Base-by-base conservation (phyloP, 768 basidiomycete species). In the Omphalotus guepiniiformis region DNA sequence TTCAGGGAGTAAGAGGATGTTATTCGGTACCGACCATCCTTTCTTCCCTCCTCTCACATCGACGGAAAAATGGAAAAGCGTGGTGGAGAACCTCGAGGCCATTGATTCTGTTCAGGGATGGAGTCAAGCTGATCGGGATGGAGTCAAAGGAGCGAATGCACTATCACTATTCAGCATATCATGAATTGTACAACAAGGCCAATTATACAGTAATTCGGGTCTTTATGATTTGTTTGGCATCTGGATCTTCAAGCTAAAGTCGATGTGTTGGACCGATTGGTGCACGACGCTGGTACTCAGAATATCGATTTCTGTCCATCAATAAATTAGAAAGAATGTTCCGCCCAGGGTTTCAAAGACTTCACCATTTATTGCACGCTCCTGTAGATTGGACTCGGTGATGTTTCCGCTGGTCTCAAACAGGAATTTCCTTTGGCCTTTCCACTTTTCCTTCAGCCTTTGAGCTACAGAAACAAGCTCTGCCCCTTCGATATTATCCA, bases 241-340 rank as follows among this genome's bases (percentile, higher is more conserved):
- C 66, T 94, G 93, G 52, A 98, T 85, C 78, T 98, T 98, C 58
- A 99, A 74, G 58, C 93, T 96, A 64, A 94, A 99, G 64, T 98
- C 96, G 52, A 98, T 84, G 60, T 96, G 93, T 55, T 82, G 90
- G 21, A 90, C 91, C 1, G 88, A 90, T 65, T 97, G 91, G 56
- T 94, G 93, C 21, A 93, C 88, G 7, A 74, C 79, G 51, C 90
- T 93, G 34, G 92, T 93, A 69, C 93, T 88, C 64, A 96, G 58
- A 58, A 98, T 94, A 63, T 99, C 96, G 56, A 99, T 85, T 60
- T 93, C 94, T 94, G 64, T 16, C 26, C 37, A 26, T 36, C 27
- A 45, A 8, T 15, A 16, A 54, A 15, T 44, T 22, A 30, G 23
- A 5, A 26, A 48, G 3, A 16, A 5, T 15, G 4, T 34, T 9